A percentile compares a stretch with the other conserved stretches of the same genome.
These are phyloP conservation scores for Puya raimondii DNA, from an alignment of 176 grass and related monocot species.

Conservation along the genomic window DNA sequence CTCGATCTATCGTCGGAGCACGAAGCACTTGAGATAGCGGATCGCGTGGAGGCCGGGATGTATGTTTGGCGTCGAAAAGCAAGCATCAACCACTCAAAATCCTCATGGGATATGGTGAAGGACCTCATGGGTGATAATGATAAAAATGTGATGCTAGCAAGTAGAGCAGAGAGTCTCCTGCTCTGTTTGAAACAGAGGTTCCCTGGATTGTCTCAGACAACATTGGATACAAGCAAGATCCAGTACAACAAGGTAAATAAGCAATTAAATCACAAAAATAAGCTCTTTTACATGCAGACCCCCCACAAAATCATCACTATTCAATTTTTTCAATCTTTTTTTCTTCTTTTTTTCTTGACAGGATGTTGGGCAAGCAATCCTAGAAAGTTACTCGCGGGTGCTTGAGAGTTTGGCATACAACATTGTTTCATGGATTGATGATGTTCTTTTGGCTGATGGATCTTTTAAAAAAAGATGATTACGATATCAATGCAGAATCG, in stretches of 20 bases:
- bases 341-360: slow-evolving; percentile 12
- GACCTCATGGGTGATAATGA: slow-evolving; percentile 56
- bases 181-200: slow-evolving; percentile 85
- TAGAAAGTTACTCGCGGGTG: slow-evolving; percentile 92
- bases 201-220: slow-evolving; percentile 78
- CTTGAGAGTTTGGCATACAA: slow-evolving; percentile 84
- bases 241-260: slow-evolving; percentile 82
- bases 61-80: slow-evolving; percentile 75
- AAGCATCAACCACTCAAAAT: slow-evolving; percentile 38
- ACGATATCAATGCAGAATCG: not conserved
- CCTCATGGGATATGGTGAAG: slow-evolving; percentile 69
- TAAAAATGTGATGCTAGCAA: slow-evolving; percentile 68
- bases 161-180: slow-evolving; percentile 58
- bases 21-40: slow-evolving; percentile 78
- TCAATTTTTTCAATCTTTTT: slow-evolving; percentile 6
- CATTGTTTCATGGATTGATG: slow-evolving; percentile 77
- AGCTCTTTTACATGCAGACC: not conserved
- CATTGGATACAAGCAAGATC: slow-evolving; percentile 88
- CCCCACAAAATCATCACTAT: not conserved
- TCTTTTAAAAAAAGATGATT: slow-evolving; percentile 34
- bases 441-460: slow-evolving; percentile 59
- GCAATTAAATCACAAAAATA: not conserved
- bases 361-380: slow-evolving; percentile 88
- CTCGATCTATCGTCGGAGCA: slow-evolving; percentile 71
- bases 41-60: slow-evolving; percentile 59